Conservation (phyloP, 148 eudicot species). For the Salicornia ramosissima region DNA sequence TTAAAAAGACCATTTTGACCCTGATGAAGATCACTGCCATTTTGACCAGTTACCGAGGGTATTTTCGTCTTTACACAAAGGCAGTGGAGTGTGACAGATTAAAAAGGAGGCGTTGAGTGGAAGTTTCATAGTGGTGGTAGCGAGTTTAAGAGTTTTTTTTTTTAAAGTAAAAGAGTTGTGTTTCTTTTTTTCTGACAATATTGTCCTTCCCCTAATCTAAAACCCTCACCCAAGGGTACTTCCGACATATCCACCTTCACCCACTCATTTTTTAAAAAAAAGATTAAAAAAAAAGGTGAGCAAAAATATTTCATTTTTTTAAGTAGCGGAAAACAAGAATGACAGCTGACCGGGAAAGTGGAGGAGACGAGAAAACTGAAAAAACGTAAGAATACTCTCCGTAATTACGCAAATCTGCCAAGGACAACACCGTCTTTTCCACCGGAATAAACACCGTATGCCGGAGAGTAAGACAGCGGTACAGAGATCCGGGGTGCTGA, state of each 20-base stretch:
- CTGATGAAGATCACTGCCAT: neutral
- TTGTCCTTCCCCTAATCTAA: neutral
- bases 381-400: slow-evolving; percentile 1
- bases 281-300: neutral
- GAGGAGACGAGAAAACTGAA: slow-evolving; percentile 5
- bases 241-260: slow-evolving; percentile 10
- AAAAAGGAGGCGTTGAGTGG: slow-evolving; percentile 21
- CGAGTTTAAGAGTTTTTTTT: neutral
- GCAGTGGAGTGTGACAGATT: neutral
- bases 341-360: slow-evolving; percentile 35
- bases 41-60: slow-evolving; percentile 1
- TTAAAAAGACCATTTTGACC: slow-evolving; percentile 2
- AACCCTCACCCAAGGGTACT: slow-evolving; percentile 12
- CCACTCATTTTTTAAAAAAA: neutral
- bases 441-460: neutral
- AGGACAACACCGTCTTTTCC: slow-evolving; percentile 12
- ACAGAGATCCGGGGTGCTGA: slow-evolving; percentile 20
- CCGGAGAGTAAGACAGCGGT: neutral
- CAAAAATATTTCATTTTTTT: neutral
- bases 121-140: slow-evolving; percentile 14
- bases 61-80: neutral
- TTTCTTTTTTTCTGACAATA: slow-evolving; percentile 22
- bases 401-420: slow-evolving; percentile 1
- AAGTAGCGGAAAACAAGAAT: slow-evolving; percentile 29
- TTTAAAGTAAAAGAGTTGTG: neutral